Base-by-base conservation (phyloP, 2,329 filamentous ascomycete species). In the Penicillium decumbens region DNA sequence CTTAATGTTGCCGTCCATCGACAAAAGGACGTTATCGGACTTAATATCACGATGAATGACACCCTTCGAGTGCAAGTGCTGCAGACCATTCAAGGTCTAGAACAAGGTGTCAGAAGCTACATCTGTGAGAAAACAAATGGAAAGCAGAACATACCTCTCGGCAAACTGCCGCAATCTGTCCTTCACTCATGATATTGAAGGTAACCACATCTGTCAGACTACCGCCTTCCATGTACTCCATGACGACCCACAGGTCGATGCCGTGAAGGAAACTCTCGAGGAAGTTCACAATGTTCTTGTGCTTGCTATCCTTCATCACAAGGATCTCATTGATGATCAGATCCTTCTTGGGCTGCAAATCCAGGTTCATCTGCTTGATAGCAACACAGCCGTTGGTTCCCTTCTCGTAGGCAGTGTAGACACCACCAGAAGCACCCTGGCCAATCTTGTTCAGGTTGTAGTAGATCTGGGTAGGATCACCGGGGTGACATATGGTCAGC, bases 211-310 rank as follows among this genome's bases (percentile, higher is more conserved):
- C 93, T 9, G 93, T 98, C 68, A 98, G 77, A 72, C 90, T 96
- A 55, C 93, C 93, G 51, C 93, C 93, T 71, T 98, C 92, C 93
- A 98, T 98, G 65, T 92, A 98, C 73, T 98, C 93, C 93, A 98
- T 98, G 29, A 97, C 89, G 1, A 98, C 93, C 93, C 93, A 98
- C 27, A 98, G 76, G 70, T 97, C 93, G 38, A 92, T 88, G 10
- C 83, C 81, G 50, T 91, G 87, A 9, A 98, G 78, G 70, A 91
- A 97, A 69, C 91, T 96, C 75, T 97, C 93, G 75, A 97, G 92
- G 72, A 97, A 98, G 72, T 98, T 98, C 73, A 98, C 93, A 72
- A 98, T 95, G 68, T 97, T 97, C 64, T 90, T 92, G 68, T 98
- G 93, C 50, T 89, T 93, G 77, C 91, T 96, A 65, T 97, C 93